Base-by-base conservation (phyloP, 768 basidiomycete species). In the Pulveroboletus sp. region DNA sequence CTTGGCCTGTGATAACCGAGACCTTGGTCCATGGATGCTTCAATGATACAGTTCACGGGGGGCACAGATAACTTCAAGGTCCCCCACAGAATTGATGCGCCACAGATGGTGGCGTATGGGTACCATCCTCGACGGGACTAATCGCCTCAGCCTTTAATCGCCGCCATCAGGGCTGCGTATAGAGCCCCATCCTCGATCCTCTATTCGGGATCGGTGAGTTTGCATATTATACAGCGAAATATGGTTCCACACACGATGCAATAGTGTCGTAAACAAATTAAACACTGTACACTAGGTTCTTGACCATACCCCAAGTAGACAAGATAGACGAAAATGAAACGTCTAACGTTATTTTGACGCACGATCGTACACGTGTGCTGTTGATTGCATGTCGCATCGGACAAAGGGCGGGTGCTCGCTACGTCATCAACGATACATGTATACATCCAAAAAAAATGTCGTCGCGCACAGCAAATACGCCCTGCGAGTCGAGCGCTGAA, bases 1-100 rank as follows among this genome's bases (percentile, higher is more conserved):
- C 9, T 68, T 84, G 47, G n/a, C n/a, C n/a, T n/a, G n/a, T n/a
- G n/a, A n/a, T n/a, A 84, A 85, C 54, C 84, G 83, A 58, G 83
- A 85, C 64, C 64, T 84, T 6, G 82, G 83, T 13, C 82, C 84
- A 5, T 72, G 83, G 12, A 54, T 85, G 17, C 60, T 84, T 53
- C n/a, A n/a, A n/a, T n/a, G n/a, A n/a, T n/a, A n/a, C n/a, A n/a
- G n/a, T n/a, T n/a, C n/a, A n/a, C n/a, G n/a, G n/a, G n/a, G n/a
- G n/a, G n/a, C n/a, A n/a, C n/a, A n/a, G n/a, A n/a, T n/a, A n/a
- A n/a, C n/a, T n/a, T n/a, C n/a, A n/a, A n/a, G n/a, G n/a, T n/a
- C n/a, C n/a, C n/a, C n/a, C n/a, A n/a, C n/a, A n/a, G n/a, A n/a
- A n/a, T n/a, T n/a, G n/a, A n/a, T n/a, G n/a, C n/a, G n/a, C n/a